Conservation (phyloP, 768 basidiomycete species). For the Lenzites betulinus region DNA sequence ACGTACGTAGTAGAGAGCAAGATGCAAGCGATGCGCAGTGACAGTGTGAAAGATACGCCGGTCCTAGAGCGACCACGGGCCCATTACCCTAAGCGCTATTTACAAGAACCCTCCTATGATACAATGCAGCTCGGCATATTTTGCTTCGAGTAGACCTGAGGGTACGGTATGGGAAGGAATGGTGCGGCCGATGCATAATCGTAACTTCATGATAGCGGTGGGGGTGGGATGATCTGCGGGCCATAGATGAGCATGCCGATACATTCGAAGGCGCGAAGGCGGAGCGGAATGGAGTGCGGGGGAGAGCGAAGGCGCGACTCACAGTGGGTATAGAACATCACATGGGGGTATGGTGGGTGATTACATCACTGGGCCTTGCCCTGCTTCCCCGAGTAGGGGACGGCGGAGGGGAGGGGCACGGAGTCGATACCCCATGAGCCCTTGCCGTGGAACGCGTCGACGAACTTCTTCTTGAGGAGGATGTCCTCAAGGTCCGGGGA, state of each 20-base stretch:
- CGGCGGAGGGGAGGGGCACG: slow-evolving; percentile 16
- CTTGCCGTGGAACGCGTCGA: slow-evolving; percentile 33
- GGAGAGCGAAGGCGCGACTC: slow-evolving; percentile 4
- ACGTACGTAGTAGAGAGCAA: slow-evolving; percentile 18
- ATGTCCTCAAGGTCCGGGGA: slow-evolving; percentile 57
- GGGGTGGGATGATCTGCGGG: slow-evolving; percentile 18
- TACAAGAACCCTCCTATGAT: slow-evolving; percentile 16
- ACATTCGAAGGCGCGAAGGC: slow-evolving; percentile 6
- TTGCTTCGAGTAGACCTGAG: slow-evolving; percentile 13
- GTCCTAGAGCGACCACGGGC: slow-evolving; percentile 1
- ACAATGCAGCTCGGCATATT: slow-evolving; percentile 19
- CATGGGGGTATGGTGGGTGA: slow-evolving; percentile 22
- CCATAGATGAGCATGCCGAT: slow-evolving; percentile 4
- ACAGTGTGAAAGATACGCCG: not conserved
- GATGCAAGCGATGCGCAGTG: slow-evolving; percentile 13
- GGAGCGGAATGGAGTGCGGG: slow-evolving; percentile 8
- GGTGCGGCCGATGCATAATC: slow-evolving; percentile 8
- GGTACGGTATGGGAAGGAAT: slow-evolving; percentile 5
- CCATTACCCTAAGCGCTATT: slow-evolving; percentile 18
- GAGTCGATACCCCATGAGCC: slow-evolving; percentile 32
- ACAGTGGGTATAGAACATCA: slow-evolving; percentile 27
- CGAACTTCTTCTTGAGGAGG: slow-evolving; percentile 39
- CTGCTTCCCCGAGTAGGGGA: slow-evolving; percentile 14
- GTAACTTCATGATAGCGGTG: slow-evolving; percentile 8
- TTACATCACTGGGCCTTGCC: slow-evolving; percentile 22